These are phyloP conservation scores for Nemania bipapillata DNA, from an alignment of 2,329 filamentous ascomycete species.

Conservation along the genomic window DNA sequence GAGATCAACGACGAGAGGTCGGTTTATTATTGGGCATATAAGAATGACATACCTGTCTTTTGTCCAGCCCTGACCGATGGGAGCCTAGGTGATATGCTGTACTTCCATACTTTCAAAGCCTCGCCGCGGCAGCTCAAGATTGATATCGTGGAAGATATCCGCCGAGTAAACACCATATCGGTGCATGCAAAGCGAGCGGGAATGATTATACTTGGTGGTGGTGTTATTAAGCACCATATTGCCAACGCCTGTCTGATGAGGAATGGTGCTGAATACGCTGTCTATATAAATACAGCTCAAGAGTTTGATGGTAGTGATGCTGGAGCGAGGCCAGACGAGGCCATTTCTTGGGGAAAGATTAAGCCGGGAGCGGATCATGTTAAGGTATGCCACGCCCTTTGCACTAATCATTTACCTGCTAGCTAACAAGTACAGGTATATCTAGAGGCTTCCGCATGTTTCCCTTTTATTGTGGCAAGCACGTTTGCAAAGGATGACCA, in stretches of 20 bases:
- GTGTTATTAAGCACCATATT: conserved; percentile 98
- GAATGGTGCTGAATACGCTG: conserved; percentile 94
- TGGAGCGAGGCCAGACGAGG: conserved; percentile 92
- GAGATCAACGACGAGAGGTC: conserved; percentile 94
- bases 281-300: conserved; percentile 97
- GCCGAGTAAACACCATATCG: conserved; percentile 89
- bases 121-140: conserved; percentile 83
- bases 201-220: conserved; percentile 95
- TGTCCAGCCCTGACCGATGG: conserved; percentile 96
- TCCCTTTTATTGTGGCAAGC: conserved; percentile 73
- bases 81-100: conserved; percentile 95
- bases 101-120: conserved; percentile 95
- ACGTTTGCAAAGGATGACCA: conserved; percentile 69
- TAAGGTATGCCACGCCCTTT: conserved; percentile 69
- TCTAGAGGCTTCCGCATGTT: conserved; percentile 71
- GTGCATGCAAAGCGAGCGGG: conserved; percentile 87
- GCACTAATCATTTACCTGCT: conserved; percentile 26
- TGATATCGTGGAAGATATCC: conserved; percentile 93
- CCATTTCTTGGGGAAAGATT: conserved; percentile 98
- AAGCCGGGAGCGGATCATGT: conserved; percentile 87
- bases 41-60: conserved; percentile 96
- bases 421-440: conserved; percentile 62
- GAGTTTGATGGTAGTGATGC: conserved; percentile 98
- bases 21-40: conserved; percentile 97
- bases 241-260: conserved; percentile 97